These are phyloP conservation scores for Pholiota microspora DNA, from an alignment of 768 basidiomycete genomes.

Conservation along the genomic window DNA sequence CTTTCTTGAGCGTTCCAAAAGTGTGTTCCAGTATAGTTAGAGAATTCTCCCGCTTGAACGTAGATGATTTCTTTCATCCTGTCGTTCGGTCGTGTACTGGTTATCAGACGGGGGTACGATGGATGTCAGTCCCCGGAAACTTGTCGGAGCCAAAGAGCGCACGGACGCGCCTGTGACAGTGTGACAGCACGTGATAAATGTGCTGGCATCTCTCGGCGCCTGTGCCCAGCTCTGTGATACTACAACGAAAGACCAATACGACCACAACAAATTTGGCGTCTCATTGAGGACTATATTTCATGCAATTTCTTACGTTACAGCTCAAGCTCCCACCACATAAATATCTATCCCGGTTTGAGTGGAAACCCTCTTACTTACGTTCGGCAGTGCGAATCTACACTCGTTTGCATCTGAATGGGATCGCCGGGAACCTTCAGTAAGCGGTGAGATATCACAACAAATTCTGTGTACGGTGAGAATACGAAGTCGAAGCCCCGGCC, in stretches of 20 bases:
- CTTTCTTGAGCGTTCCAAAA: constrained; percentile 82
- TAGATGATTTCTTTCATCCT: constrained; percentile 78
- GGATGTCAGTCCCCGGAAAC: neutral
- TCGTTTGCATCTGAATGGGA: neutral
- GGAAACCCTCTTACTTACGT: too few relatives aligned
- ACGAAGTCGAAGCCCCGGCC: too few relatives aligned
- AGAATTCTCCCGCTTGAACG: constrained; percentile 65
- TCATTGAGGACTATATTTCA: too few relatives aligned
- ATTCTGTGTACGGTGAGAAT: neutral
- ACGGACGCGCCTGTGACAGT: neutral
- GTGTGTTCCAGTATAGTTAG: constrained; percentile 73
- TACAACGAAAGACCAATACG: too few relatives aligned
- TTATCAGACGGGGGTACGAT: neutral
- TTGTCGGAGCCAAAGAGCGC: neutral
- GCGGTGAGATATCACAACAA: neutral
- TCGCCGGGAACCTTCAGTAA: neutral
- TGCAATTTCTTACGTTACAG: too few relatives aligned
- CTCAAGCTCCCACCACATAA: too few relatives aligned
- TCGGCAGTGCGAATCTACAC: too few relatives aligned
- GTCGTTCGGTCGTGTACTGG: neutral
- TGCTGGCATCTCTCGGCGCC: too few relatives aligned
- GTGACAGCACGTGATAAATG: too few relatives aligned
- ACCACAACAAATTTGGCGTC: too few relatives aligned
- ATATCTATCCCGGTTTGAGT: too few relatives aligned
- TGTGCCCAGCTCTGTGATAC: too few relatives aligned